Evolutionary conservation across 2,329 filamentous ascomycete genomes (phyloP).

Genomic region (Ophiocordyceps camponoti-leonardi): DNA sequence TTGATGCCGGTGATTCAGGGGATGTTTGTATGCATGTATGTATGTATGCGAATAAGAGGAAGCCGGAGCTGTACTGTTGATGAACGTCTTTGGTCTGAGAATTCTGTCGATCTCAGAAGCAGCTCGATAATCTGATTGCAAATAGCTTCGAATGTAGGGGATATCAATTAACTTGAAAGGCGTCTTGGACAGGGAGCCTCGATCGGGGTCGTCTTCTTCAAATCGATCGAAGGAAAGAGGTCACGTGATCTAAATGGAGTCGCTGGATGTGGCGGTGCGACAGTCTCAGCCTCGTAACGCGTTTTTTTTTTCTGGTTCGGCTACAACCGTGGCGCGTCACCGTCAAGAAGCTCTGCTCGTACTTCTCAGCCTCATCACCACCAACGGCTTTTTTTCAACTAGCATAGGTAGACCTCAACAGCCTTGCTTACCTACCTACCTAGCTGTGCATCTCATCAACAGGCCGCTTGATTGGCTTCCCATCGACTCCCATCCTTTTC

Average conservation of each 20-base stretch:
- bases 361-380: too few relatives aligned
- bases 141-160: neutral
- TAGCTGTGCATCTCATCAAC: too few relatives aligned
- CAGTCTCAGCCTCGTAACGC: neutral
- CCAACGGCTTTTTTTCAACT: too few relatives aligned
- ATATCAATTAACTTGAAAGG: neutral
- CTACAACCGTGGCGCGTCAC: too few relatives aligned
- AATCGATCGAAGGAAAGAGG: neutral
- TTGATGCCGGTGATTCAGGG: neutral
- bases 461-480: too few relatives aligned
- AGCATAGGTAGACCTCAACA: too few relatives aligned
- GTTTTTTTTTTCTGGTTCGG: neutral
- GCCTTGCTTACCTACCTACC: too few relatives aligned
- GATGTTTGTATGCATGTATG: neutral
- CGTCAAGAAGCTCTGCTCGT: too few relatives aligned
- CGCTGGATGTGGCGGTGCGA: neutral
- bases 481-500: too few relatives aligned
- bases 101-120: neutral
- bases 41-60: neutral
- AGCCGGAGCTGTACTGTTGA: neutral
- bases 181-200: neutral
- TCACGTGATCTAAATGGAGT: neutral
- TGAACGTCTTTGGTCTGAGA: neutral
- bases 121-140: neutral
- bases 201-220: neutral